Evolutionary conservation across 2,329 filamentous ascomycete species (phyloP).

Genomic region (Bipolaris oryzae): DNA sequence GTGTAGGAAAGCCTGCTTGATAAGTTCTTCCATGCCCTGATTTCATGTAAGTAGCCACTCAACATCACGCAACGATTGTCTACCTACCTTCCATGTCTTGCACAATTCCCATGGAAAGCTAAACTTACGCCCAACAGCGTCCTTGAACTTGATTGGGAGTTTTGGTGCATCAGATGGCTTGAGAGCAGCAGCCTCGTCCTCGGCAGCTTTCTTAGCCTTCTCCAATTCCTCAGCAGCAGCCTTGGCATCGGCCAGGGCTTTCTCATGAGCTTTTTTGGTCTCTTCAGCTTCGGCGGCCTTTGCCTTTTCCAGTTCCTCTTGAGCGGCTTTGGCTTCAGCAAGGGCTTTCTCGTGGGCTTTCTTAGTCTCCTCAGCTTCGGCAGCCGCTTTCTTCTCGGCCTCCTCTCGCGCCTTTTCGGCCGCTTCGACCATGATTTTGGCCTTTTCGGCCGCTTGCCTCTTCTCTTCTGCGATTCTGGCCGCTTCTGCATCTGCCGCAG

Average conservation of each 20-base stretch:
- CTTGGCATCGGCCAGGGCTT: constrained; percentile 53
- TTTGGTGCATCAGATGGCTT: constrained; percentile 59
- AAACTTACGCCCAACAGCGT: constrained; percentile 41
- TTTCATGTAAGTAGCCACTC: constrained; percentile 69
- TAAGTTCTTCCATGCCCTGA: constrained; percentile 56
- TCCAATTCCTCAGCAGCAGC: constrained; percentile 52
- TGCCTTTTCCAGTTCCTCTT: constrained; percentile 39
- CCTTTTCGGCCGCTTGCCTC: constrained; percentile 46
- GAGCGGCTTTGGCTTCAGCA: constrained; percentile 48
- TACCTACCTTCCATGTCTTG: constrained; percentile 52
- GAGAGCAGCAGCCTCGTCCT: constrained; percentile 51
- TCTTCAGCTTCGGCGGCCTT: constrained; percentile 42
- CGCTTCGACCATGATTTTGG: constrained; percentile 36
- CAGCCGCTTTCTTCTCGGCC: constrained; percentile 39
- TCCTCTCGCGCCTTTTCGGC: constrained; percentile 42
- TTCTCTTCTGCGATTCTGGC: constrained; percentile 58
- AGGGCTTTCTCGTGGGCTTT: constrained; percentile 57
- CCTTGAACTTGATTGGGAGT: constrained; percentile 39
- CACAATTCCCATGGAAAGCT: constrained; percentile 38
- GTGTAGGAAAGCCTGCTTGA: constrained; percentile 57
- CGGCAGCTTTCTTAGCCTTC: constrained; percentile 56
- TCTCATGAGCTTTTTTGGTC: constrained; percentile 52
- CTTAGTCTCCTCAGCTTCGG: constrained; percentile 41
- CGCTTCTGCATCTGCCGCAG: constrained; percentile 55
- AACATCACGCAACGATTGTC: not conserved